Evolutionary conservation across 129 eudicot genomes (phyloP), one percentile per base, ranked within the genome.

Genomic region (Helianthus tuberosus): DNA sequence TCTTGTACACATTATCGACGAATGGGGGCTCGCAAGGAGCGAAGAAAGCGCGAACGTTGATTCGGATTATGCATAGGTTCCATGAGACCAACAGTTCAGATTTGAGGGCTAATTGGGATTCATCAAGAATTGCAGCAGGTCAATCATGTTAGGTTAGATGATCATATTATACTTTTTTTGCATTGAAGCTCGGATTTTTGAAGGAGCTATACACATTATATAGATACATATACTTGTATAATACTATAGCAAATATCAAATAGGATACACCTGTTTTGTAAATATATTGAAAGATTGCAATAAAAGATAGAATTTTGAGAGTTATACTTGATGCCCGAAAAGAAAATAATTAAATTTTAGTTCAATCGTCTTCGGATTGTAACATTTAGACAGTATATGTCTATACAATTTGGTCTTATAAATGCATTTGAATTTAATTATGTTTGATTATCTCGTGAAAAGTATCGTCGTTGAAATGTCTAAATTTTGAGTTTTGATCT

Each of bases 1-100:
- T n/a, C n/a, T n/a, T n/a, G n/a, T n/a, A n/a, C n/a, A n/a, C n/a
- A n/a, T n/a, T n/a, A n/a, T n/a, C n/a, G n/a, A n/a, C n/a, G n/a
- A n/a, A n/a, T n/a, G n/a, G n/a, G n/a, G n/a, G n/a, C n/a, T n/a
- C n/a, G n/a, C n/a, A n/a, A n/a, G n/a, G n/a, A n/a, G n/a, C n/a
- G n/a, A n/a, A n/a, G n/a, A n/a, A n/a, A n/a, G n/a, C n/a, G n/a
- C n/a, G n/a, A n/a, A n/a, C n/a, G n/a, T n/a, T n/a, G n/a, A 86
- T 91, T 39, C 86, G 80, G n/a, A 81, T 86, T 35, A 63, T 91
- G 64, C 97, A 91, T 41, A 71, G 74, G 52, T 89, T 76, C 64
- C 84, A 75, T 8, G 97, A 91, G 59, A 78, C 93, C 12, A 83
- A 87, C 32, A 71, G 93, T 16, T 84, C 91, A 4, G 64, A 72